phyloP scores from a whole-genome alignment of 371 early-diverging fungal genomes.

The Mucor circinelloides region DNA sequence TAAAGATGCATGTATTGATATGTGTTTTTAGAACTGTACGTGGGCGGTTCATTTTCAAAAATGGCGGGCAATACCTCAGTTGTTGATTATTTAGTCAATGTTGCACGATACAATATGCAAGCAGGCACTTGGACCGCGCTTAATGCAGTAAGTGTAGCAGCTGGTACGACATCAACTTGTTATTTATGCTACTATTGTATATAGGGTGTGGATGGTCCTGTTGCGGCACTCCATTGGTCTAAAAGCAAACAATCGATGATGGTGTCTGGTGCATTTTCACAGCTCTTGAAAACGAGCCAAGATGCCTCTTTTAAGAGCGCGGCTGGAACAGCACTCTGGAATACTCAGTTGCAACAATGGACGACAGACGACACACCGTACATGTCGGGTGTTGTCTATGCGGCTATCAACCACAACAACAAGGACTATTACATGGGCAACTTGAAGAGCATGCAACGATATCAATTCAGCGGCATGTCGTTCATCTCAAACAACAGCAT shows the following conservation, averaged over 20 bases:
- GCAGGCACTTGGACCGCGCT: constrained; percentile 29
- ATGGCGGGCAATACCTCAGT: not conserved
- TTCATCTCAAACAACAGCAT: constrained; percentile 19
- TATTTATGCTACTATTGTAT: not conserved
- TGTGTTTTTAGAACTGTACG: constrained; percentile 27
- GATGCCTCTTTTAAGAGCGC: constrained; percentile 2
- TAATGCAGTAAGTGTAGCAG: constrained; percentile 17
- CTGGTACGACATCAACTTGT: not conserved
- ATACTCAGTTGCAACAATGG: constrained; percentile 14
- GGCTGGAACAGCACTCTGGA: constrained; percentile 44
- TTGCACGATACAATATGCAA: constrained; percentile 26
- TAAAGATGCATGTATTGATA: not conserved
- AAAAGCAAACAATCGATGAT: constrained; percentile 12
- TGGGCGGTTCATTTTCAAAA: constrained; percentile 42
- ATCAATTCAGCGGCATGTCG: constrained; percentile 40
- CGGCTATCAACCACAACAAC: not conserved
- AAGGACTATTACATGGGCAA: constrained; percentile 37
- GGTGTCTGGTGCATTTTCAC: constrained; percentile 38
- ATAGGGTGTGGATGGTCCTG: constrained; percentile 43
- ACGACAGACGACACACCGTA: constrained; percentile 20
- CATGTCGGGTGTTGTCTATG: constrained; percentile 32
- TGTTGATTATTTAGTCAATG: constrained; percentile 16
- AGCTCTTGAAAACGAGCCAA: not conserved
- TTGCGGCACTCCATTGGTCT: constrained; percentile 15
- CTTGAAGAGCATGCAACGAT: constrained; percentile 37